Evolutionary conservation across 2,329 filamentous ascomycete genomes (phyloP), one percentile per base, ranked within the genome.

Genomic region (Ophiostoma australiae): DNA sequence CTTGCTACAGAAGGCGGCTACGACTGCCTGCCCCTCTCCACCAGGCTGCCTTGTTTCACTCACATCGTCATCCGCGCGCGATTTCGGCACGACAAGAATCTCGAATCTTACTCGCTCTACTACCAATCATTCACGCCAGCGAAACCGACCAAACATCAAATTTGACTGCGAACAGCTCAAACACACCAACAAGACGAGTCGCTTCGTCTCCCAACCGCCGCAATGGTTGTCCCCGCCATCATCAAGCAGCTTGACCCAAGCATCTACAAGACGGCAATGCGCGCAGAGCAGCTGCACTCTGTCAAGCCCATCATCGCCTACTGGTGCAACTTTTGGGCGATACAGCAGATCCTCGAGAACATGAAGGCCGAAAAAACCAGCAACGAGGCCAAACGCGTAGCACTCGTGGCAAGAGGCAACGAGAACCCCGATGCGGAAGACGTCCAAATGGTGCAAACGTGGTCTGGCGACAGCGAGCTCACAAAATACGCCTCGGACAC

Each of bases 321-420:
- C 80, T 98, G 94, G 93, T 95, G 94, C 79, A 90, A 96, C 77
- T 97, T 95, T 80, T 95, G 92, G 85, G 92, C 95, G 35, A 91
- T 97, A 67, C 93, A 98, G 77, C 92, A 96, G 78, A 96, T 99
- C 75, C 88, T 99, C 4, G 63, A 66, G 20, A 41, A 66, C 33
- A 66, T 39, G 33, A 66, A 66, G 35, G 63, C 35, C 3, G 35
- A 66, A 35, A 63, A 63, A 33, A 20, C 58, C 4, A 63, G 58
- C 58, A 63, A 63, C 27, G 58, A 63, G 58, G 27, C 23, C 27
- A 63, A 63, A 27, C 23, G 27, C 27, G 58, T 33, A 4, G 11
- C 27, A 27, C 58, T 63, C 4, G 58, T 33, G 11, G 23, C 58
- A 17, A 31, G 58, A 17, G 27, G 27, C 27, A 63, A 63, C 58